These are phyloP conservation scores for Mycosphaerella sp. DNA, from an alignment of 2,329 filamentous ascomycete species.

Conservation along the genomic window DNA sequence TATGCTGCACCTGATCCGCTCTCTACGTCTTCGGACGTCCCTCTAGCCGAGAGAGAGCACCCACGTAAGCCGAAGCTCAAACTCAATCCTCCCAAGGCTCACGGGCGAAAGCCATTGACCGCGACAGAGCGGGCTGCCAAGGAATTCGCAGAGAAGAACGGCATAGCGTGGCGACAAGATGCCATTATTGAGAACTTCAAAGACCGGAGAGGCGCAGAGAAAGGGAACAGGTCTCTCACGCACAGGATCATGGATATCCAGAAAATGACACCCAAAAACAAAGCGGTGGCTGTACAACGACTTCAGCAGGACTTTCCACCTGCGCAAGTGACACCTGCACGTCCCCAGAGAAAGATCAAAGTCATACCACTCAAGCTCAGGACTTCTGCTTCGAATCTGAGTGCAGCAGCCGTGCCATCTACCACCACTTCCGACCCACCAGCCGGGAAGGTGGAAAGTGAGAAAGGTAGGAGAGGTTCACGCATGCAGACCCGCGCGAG, in stretches of 20 bases:
- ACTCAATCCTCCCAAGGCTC: background rate
- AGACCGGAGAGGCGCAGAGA: constrained; percentile 1
- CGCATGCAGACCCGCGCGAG: background rate
- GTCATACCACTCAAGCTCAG: background rate
- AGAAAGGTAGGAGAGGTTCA: background rate
- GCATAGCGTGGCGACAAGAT: background rate
- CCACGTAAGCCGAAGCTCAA: constrained; percentile 5
- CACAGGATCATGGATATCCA: constrained; percentile 2
- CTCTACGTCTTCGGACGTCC: constrained; percentile 7
- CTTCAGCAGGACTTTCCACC: background rate
- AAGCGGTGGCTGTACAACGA: background rate
- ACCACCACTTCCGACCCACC: background rate
- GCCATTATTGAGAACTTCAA: constrained; percentile 1
- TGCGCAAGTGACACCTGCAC: background rate
- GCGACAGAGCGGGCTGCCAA: constrained; percentile 1
- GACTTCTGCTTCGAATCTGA: background rate
- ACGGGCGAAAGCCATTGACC: background rate
- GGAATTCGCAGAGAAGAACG: constrained; percentile 7
- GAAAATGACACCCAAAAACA: constrained; percentile 6
- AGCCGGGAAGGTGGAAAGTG: background rate
- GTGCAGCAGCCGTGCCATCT: background rate
- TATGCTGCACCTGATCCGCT: background rate
- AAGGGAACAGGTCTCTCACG: constrained; percentile 1
- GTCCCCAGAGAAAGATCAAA: background rate
- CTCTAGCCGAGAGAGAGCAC: background rate